Conservation (phyloP, 306 rosid species). For the Vicia villosa region DNA sequence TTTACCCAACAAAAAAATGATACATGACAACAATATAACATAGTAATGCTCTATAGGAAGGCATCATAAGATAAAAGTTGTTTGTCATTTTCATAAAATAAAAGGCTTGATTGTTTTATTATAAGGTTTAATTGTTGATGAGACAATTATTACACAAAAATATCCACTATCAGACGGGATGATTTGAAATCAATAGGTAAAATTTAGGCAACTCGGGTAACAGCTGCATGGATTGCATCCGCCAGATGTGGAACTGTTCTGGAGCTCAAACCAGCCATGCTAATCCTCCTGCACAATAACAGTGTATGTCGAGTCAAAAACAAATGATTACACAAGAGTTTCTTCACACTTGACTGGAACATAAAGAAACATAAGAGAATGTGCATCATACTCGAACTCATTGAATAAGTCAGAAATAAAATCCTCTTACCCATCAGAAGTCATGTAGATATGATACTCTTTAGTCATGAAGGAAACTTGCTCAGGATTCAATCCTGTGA, state of each 20-base stretch:
- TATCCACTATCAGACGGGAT: background rate
- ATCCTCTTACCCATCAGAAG: constrained; percentile 86
- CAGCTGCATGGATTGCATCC: constrained; percentile 90
- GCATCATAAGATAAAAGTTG: background rate
- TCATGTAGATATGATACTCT: constrained; percentile 92
- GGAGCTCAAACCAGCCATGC: constrained; percentile 98
- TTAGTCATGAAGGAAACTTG: constrained; percentile 95
- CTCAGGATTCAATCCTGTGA: constrained; percentile 84
- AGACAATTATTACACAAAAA: constrained; percentile 46
- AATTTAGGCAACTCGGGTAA: constrained; percentile 49
- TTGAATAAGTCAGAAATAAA: constrained; percentile 16
- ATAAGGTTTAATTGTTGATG: constrained; percentile 16
- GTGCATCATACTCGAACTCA: constrained; percentile 19
- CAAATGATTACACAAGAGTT: background rate
- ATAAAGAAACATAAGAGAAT: background rate
- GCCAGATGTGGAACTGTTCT: constrained; percentile 89
- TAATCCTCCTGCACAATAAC: constrained; percentile 78
- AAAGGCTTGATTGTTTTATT: background rate
- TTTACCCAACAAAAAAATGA: no score
- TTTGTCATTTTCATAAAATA: background rate
- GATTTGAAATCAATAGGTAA: background rate
- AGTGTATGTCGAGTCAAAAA: constrained; percentile 7
- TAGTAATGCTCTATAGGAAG: no score
- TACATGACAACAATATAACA: no score
- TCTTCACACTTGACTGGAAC: background rate